phyloP scores from a whole-genome alignment of 805 yeast genomes.

The Sporopachydermia quercuum region DNA sequence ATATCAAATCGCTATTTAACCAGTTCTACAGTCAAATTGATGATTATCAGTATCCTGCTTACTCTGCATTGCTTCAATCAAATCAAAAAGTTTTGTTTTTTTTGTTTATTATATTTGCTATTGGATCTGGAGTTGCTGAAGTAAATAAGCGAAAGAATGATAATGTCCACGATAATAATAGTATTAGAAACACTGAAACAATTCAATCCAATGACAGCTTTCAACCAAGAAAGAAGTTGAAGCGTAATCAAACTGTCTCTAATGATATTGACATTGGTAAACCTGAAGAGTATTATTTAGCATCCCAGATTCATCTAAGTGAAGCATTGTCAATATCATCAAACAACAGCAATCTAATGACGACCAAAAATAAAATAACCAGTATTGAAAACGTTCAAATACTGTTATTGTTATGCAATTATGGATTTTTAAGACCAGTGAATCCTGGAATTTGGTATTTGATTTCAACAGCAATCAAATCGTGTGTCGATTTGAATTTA shows the following conservation, averaged over 20 bases:
- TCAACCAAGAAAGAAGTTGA: too few species aligned
- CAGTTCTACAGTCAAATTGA: background rate
- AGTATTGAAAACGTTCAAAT: background rate
- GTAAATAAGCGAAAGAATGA: background rate
- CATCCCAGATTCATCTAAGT: background rate
- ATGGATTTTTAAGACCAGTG: background rate
- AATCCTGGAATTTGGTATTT: background rate
- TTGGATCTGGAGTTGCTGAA: conserved; percentile 1
- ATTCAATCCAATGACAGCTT: too few species aligned
- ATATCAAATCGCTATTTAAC: background rate
- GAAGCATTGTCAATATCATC: background rate
- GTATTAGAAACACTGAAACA: too few species aligned
- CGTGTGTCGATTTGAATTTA: background rate
- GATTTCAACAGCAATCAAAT: background rate
- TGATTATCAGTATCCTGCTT: background rate
- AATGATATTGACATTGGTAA: background rate
- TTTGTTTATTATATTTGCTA: background rate
- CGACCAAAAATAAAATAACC: too few species aligned
- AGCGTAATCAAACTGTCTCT: background rate
- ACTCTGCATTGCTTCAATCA: background rate
- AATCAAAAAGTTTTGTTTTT: background rate
- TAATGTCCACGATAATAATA: too few species aligned
- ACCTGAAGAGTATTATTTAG: background rate
- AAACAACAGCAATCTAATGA: background rate
- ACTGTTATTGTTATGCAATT: background rate